Percentiles rank a stretch among this genome's conserved stretches.
phyloP scores from a whole-genome alignment of 2,329 filamentous ascomycete species.

The Exophiala dermatitidis region DNA sequence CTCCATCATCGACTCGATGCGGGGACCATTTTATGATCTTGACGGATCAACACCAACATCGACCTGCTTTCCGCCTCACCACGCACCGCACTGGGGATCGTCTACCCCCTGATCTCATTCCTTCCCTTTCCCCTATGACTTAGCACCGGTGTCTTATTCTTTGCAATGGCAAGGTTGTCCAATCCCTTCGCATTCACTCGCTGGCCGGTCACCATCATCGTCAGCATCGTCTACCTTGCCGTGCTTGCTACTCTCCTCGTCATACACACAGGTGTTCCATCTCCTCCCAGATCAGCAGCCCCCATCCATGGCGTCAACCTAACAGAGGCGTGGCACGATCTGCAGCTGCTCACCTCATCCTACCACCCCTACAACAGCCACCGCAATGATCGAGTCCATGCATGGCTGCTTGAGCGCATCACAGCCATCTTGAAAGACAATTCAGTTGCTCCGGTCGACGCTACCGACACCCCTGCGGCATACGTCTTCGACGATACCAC shows the following conservation, averaged over 20 bases:
- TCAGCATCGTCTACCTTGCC: conserved; percentile 67
- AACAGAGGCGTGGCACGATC: conserved; percentile 77
- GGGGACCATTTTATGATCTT: too few relatives aligned
- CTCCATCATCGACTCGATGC: too few relatives aligned
- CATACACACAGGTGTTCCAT: conserved; percentile 68
- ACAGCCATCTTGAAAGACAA: conserved; percentile 61
- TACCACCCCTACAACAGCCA: conserved; percentile 88
- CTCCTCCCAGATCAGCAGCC: conserved; percentile 50
- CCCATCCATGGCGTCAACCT: conserved; percentile 64
- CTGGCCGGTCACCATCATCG: conserved; percentile 73
- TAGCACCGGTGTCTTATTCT: not conserved
- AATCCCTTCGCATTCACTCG: conserved; percentile 67
- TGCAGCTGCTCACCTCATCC: conserved; percentile 63
- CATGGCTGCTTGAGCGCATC: conserved; percentile 67
- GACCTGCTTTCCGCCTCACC: too few relatives aligned
- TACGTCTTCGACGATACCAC: conserved; percentile 71
- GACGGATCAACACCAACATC: too few relatives aligned
- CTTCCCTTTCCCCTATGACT: conserved; percentile 7
- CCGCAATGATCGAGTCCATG: conserved; percentile 70
- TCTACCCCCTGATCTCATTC: not conserved
- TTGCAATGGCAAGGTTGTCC: conserved; percentile 25
- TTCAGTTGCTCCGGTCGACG: conserved; percentile 35
- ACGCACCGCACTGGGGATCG: not conserved
- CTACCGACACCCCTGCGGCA: conserved; percentile 32
- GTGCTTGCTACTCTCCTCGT: conserved; percentile 65